Conservation (phyloP, 1,139 yeast species). For the Yamadazyma siamensis region DNA sequence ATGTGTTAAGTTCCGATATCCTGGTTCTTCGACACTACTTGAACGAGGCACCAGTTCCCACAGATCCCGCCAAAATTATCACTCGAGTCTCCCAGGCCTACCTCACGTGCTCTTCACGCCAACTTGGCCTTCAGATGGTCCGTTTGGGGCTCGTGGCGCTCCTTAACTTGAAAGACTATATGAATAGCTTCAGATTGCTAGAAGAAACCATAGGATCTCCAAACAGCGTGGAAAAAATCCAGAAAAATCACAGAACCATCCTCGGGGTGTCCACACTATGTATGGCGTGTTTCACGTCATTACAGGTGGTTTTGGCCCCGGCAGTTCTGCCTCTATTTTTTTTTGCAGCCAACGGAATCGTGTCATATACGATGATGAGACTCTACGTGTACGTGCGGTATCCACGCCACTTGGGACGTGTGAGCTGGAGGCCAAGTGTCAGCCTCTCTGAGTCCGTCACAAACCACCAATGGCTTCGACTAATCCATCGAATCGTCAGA, state of each 20-base stretch:
- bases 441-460: conserved; percentile 18
- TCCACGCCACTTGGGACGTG: conserved; percentile 22
- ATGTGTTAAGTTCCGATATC: no score
- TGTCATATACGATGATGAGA: no score
- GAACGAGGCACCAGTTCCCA: conserved; percentile 20
- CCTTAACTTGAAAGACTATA: conserved; percentile 31
- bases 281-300: no score
- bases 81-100: no score
- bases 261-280: no score
- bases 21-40: conserved; percentile 20
- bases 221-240: no score
- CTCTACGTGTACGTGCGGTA: conserved; percentile 13
- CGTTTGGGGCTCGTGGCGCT: no score
- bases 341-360: conserved; percentile 1
- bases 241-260: no score
- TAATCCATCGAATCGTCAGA: conserved; percentile 29
- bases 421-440: conserved; percentile 35
- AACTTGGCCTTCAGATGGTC: no score
- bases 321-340: no score
- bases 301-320: no score
- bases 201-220: conserved; percentile 19
- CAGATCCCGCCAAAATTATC: conserved; percentile 16
- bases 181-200: conserved; percentile 28
- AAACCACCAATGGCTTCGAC: conserved; percentile 27
- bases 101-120: no score